Base-by-base conservation (phyloP, 148 eudicot species). In the Rhododendron simsii region DNA sequence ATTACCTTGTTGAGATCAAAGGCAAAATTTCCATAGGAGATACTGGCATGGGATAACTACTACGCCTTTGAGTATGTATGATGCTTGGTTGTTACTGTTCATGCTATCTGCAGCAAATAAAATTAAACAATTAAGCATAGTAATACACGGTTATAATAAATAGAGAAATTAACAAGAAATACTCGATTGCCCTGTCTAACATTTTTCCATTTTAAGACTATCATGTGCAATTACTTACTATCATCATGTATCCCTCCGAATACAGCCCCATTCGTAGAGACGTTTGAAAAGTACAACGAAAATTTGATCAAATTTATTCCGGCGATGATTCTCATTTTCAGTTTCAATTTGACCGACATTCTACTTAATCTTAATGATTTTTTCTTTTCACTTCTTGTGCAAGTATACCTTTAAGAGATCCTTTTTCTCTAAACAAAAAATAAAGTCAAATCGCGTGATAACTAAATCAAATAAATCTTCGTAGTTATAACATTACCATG, bases 31-130 rank as follows among this genome's bases (percentile, higher is more conserved):
- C 71, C 69, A 1, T 16, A 6, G 26, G 59, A 33, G 3, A 7
- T 35, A 55, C 30, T 35, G 47, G 30, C 30, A 30, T 30, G 30
- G 44, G 69, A 35, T 20, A 55, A 37, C 23, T 15, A 26, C 30
- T 0, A 30, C 3, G 18, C 51, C 35, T 55, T 14, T 39, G 16
- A 53, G 33, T 13, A 16, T 5, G 18, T 63, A 30, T 2, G 21
- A 3, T 7, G 15, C 35, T 45, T 39, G 33, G 14, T 81, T 10
- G 63, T 45, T 73, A 33, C 35, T 86, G 57, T 12, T 85, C 33
- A 12, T 78, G 89, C 89, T 57, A 90, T 82, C 94, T 90, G 91
- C 30, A 48, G 7, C 21, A 89, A 73, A 61, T 23, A 11, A 21
- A 76, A 39, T 30, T 26, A 26, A 21, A 84, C 18, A 23, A 50